Conservation (phyloP, 805 yeast species). For the Ogataea methanolica region DNA sequence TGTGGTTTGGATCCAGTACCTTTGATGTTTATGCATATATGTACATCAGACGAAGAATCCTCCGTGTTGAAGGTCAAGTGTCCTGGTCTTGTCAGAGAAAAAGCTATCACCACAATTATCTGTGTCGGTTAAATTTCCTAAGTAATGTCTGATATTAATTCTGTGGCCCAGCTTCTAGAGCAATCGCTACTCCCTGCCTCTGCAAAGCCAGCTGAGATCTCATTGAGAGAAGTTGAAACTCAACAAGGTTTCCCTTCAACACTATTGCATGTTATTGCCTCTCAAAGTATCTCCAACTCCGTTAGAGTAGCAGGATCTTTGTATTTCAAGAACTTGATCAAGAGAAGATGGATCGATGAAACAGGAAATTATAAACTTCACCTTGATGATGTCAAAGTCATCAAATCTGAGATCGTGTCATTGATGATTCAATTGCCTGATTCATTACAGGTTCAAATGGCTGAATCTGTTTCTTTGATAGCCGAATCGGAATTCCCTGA, state of each 20-base stretch:
- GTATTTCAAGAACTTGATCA: constrained; percentile 83
- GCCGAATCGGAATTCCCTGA: constrained; percentile 97
- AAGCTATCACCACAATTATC: neutral
- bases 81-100: too few relatives aligned
- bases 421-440: constrained; percentile 81
- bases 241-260: constrained; percentile 72
- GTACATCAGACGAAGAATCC: too few relatives aligned
- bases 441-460: constrained; percentile 84
- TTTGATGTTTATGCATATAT: too few relatives aligned
- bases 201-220: constrained; percentile 64
- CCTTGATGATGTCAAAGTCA: constrained; percentile 53
- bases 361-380: constrained; percentile 73
- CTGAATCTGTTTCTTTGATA: constrained; percentile 86
- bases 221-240: constrained; percentile 57
- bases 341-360: constrained; percentile 85
- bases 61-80: too few relatives aligned
- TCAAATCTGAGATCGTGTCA: constrained; percentile 76
- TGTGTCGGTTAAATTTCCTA: neutral
- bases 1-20: too few relatives aligned
- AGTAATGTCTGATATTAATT: constrained; percentile 40
- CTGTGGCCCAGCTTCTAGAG: constrained; percentile 50
- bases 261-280: constrained; percentile 73
- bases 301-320: constrained; percentile 84
- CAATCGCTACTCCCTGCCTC: constrained; percentile 61
- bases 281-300: constrained; percentile 44